These are phyloP conservation scores for Fusarium kyushuense DNA, from an alignment of 2,329 filamentous ascomycete genomes.

Conservation along the genomic window DNA sequence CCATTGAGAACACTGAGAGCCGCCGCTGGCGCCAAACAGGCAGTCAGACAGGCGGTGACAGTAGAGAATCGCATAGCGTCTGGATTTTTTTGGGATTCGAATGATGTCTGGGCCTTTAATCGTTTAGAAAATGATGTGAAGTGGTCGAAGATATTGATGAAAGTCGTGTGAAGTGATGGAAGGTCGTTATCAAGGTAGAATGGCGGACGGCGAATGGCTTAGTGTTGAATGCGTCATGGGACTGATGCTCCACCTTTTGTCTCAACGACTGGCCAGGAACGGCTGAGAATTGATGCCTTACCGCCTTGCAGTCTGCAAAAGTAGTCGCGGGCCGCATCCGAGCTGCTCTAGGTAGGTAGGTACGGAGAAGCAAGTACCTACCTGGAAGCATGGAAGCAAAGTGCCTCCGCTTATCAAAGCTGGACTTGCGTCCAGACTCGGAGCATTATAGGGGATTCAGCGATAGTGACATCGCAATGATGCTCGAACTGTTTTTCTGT, in stretches of 20 bases:
- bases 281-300: conserved; percentile 45
- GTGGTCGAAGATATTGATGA: conserved; percentile 17
- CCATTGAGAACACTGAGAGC: conserved; percentile 58
- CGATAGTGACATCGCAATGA: conserved; percentile 11
- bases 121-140: conserved; percentile 7
- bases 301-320: conserved; percentile 35
- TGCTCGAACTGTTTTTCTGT: background rate
- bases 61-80: conserved; percentile 54
- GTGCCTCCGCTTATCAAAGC: conserved; percentile 28
- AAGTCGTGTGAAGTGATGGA: conserved; percentile 33
- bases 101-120: background rate
- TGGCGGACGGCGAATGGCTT: conserved; percentile 46
- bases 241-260: conserved; percentile 47
- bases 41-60: conserved; percentile 60
- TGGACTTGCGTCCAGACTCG: conserved; percentile 21
- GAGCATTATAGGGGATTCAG: conserved; percentile 1
- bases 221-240: conserved; percentile 55
- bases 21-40: conserved; percentile 59
- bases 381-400: conserved; percentile 12
- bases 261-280: conserved; percentile 29
- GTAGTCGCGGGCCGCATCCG: conserved; percentile 30
- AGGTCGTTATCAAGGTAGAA: conserved; percentile 45
- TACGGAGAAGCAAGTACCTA: background rate
- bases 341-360: background rate
- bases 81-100: background rate